A percentile compares a stretch with the other conserved stretches of the same genome.
Evolutionary conservation across 768 basidiomycete genomes (phyloP).

Genomic region (Exidia glandulosa): DNA sequence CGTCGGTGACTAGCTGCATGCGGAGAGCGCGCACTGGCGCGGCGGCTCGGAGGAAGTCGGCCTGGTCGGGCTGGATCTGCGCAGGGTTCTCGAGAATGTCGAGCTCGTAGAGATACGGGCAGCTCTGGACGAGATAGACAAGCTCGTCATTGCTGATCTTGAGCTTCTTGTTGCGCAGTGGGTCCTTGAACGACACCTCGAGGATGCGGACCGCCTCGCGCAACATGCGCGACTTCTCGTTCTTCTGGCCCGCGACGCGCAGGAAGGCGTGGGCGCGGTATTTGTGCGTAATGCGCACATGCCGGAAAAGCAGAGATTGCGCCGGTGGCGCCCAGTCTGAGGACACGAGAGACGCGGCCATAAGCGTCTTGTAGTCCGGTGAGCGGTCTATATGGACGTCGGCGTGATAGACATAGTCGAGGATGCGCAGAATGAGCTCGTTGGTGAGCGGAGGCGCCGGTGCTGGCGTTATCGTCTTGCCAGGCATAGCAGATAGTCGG

Average conservation of each 20-base stretch:
- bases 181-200: constrained; percentile 1
- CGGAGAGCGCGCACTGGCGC: not conserved
- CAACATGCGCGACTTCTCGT: not conserved
- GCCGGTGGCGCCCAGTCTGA: not conserved
- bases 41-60: not conserved
- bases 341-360: not conserved
- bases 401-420: not conserved
- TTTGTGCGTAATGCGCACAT: not conserved
- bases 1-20: not conserved
- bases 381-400: not conserved
- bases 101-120: not conserved
- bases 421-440: not conserved
- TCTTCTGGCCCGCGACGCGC: not conserved
- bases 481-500: no score
- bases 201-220: not conserved
- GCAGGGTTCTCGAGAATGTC: not conserved
- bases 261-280: not conserved
- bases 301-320: not conserved
- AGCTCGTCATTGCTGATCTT: not conserved
- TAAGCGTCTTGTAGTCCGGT: not conserved
- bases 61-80: not conserved
- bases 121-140: not conserved
- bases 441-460: not conserved
- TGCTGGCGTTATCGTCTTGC: not conserved
- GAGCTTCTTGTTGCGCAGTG: constrained; percentile 1